Evolutionary conservation across 1,284 basidiomycete genomes (phyloP).

Genomic region (Moesziomyces sp.): DNA sequence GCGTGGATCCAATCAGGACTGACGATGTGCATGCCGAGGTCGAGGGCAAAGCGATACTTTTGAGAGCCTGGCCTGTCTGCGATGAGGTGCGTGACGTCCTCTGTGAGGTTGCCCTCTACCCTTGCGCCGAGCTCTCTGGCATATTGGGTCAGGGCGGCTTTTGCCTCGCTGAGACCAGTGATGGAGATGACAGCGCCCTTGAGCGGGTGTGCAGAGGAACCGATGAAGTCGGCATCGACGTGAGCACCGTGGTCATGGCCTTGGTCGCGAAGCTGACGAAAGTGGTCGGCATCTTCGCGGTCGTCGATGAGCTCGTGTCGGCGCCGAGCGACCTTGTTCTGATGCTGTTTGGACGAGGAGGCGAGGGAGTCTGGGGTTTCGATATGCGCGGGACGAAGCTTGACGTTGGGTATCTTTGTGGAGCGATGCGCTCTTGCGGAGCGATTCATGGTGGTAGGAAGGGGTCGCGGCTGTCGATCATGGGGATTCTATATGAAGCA

Average conservation of each 20-base stretch:
- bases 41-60: conserved; percentile 85
- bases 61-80: conserved; percentile 77
- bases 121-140: conserved; percentile 80
- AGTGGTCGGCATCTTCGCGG: conserved; percentile 58
- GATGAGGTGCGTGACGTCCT: conserved; percentile 81
- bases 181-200: conserved; percentile 76
- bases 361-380: conserved; percentile 5
- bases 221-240: conserved; percentile 59
- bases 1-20: conserved; percentile 78
- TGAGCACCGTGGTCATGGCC: conserved; percentile 58
- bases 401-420: conserved; percentile 65
- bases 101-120: conserved; percentile 77
- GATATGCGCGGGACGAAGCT: conserved; percentile 53
- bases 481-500: background rate
- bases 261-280: conserved; percentile 56
- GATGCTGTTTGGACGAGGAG: conserved; percentile 18
- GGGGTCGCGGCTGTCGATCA: background rate
- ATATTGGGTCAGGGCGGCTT: conserved; percentile 78
- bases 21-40: conserved; percentile 79
- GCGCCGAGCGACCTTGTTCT: conserved; percentile 12
- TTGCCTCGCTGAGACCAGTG: conserved; percentile 75
- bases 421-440: conserved; percentile 57
- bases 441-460: conserved; percentile 44
- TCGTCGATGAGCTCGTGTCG: conserved; percentile 34
- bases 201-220: conserved; percentile 73